Conservation (phyloP, 495 filamentous ascomycete species). For the Ramalina intermedia region DNA sequence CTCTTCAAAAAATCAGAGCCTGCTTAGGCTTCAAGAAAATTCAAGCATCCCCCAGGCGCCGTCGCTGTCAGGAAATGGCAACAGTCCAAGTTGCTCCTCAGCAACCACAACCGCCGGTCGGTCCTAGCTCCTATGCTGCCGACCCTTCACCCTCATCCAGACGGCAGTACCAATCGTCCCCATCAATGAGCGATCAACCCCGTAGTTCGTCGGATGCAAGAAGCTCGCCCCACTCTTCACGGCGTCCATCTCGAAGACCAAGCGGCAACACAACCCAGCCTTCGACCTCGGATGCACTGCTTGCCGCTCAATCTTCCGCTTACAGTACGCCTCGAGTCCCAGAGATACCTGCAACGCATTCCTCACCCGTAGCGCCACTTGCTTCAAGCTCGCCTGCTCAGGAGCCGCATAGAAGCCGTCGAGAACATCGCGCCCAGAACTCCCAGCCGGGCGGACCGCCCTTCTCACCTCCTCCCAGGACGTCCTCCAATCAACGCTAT, state of each 20-base stretch:
- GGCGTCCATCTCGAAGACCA: conserved; percentile 35
- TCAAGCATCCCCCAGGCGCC: background rate
- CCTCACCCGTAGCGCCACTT: conserved; percentile 24
- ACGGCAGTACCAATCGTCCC: conserved; percentile 29
- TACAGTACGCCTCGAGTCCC: conserved; percentile 28
- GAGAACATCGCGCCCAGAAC: conserved; percentile 17
- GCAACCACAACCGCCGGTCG: conserved; percentile 32
- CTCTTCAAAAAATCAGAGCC: too few species aligned
- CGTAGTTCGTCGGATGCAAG: conserved; percentile 13
- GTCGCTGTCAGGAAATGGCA: conserved; percentile 37
- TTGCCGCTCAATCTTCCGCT: conserved; percentile 22
- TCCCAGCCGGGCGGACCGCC: conserved; percentile 21
- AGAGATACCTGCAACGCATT: conserved; percentile 23
- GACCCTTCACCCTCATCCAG: conserved; percentile 28
- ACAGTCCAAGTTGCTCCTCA: conserved; percentile 40
- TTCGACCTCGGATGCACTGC: conserved; percentile 7
- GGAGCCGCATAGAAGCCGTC: conserved; percentile 21
- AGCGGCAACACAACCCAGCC: conserved; percentile 36
- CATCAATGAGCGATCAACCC: conserved; percentile 19
- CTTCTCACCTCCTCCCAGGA: conserved; percentile 44
- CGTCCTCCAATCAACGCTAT: conserved; percentile 39
- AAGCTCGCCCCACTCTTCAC: conserved; percentile 29
- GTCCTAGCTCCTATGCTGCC: conserved; percentile 31
- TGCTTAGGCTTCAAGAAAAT: too few species aligned
- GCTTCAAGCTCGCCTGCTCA: conserved; percentile 22